A percentile compares a stretch with the other conserved stretches of the same genome.
Conservation (phyloP, 176 grass and related monocot genomes). For the Hordeum marinum region DNA sequence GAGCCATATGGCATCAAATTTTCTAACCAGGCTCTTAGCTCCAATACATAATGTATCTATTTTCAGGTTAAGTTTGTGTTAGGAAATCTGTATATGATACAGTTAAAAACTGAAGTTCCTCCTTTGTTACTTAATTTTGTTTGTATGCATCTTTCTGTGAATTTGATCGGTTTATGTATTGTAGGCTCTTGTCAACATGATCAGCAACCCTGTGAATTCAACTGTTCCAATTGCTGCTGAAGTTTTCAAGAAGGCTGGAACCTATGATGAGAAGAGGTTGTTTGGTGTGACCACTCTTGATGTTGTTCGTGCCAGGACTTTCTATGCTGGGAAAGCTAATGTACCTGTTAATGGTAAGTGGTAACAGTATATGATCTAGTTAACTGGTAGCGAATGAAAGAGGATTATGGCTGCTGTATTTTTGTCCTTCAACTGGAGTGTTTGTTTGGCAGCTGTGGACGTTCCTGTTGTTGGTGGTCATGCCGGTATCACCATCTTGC, state of each 20-base stretch:
- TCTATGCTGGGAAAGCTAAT: conserved; percentile 64
- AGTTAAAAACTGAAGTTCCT: background rate
- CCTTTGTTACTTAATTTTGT: background rate
- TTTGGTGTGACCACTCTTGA: conserved; percentile 96
- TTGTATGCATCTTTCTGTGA: conserved; percentile 2
- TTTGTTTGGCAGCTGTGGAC: conserved; percentile 48
- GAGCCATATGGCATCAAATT: background rate
- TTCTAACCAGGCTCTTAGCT: background rate
- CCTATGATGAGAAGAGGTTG: conserved; percentile 76
- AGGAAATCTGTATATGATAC: background rate
- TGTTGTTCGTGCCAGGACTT: conserved; percentile 85
- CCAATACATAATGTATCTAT: background rate
- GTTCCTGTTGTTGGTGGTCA: conserved; percentile 96
- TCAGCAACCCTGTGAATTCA: conserved; percentile 98
- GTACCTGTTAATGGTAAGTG: conserved; percentile 43
- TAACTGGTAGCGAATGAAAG: background rate
- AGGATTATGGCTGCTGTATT: background rate
- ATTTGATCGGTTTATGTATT: conserved; percentile 46
- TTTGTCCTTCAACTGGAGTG: background rate
- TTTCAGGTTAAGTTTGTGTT: background rate
- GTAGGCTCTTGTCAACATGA: conserved; percentile 88
- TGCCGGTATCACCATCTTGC: conserved; percentile 85
- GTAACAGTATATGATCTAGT: background rate
- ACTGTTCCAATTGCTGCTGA: conserved; percentile 86
- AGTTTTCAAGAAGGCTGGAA: conserved; percentile 91